phyloP scores from a whole-genome alignment of 2,329 filamentous ascomycete species.

The Phaeophleospora eucalypticola region DNA sequence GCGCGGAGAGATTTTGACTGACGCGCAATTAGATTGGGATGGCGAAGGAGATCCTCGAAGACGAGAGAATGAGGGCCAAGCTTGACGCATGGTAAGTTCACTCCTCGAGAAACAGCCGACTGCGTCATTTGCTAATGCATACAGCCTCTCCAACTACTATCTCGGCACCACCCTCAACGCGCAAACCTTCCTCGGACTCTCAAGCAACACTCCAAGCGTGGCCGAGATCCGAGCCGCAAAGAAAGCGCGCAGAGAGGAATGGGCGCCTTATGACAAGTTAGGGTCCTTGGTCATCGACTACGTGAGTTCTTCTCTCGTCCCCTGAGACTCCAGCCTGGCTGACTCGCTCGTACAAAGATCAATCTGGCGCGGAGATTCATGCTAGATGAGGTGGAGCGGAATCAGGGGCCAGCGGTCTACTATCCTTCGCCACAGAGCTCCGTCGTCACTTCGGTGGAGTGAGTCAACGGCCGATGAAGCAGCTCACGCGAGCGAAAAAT shows the following conservation, averaged over 20 bases:
- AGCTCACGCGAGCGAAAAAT: no score
- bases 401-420: no score
- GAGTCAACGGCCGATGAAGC: no score
- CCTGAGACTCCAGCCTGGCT: neutral
- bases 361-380: no score
- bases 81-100: conserved; percentile 1
- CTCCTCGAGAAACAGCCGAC: neutral
- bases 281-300: neutral
- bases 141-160: neutral
- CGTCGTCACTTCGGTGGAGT: no score
- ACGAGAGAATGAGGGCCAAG: neutral
- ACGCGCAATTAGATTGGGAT: neutral
- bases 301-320: neutral
- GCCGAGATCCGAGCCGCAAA: neutral
- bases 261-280: neutral
- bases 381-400: no score
- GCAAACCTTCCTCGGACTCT: neutral
- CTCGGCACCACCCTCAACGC: neutral
- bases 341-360: neutral
- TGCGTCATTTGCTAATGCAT: neutral
- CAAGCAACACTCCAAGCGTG: neutral
- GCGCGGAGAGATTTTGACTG: no score
- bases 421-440: no score
- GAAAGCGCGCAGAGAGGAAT: neutral
- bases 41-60: neutral